phyloP scores from a whole-genome alignment of 192 early-diverging fungal species.

The Lunasporangiospora selenospora region DNA sequence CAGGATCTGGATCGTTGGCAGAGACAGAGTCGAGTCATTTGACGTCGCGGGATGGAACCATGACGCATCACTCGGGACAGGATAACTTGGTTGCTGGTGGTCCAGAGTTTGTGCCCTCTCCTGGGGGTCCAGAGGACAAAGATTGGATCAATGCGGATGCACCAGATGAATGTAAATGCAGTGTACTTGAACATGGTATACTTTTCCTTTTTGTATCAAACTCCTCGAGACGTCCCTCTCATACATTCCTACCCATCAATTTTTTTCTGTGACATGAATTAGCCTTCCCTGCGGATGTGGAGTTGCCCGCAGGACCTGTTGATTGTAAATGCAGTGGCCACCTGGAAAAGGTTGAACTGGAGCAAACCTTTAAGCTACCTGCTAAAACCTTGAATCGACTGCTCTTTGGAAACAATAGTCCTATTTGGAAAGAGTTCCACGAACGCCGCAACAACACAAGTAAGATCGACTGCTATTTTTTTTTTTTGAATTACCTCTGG shows the following conservation, averaged over 20 bases:
- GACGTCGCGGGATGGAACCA: slow-evolving; percentile 17
- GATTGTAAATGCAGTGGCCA: slow-evolving; percentile 72
- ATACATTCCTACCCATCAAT: neutral
- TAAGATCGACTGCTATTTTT: neutral
- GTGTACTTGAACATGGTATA: too few relatives aligned
- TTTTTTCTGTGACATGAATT: slow-evolving; percentile 23
- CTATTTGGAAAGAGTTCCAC: slow-evolving; percentile 58
- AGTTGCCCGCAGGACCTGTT: slow-evolving; percentile 54
- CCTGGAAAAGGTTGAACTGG: slow-evolving; percentile 65
- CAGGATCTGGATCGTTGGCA: slow-evolving; percentile 40
- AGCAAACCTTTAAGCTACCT: slow-evolving; percentile 56
- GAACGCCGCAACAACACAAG: slow-evolving; percentile 50
- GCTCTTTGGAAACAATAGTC: slow-evolving; percentile 60
- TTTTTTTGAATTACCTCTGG: too few relatives aligned
- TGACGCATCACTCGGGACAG: neutral
- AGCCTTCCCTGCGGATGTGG: slow-evolving; percentile 56
- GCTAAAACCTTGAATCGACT: slow-evolving; percentile 69
- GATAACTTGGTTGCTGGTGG: too few relatives aligned
- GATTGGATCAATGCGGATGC: too few relatives aligned
- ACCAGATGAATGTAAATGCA: too few relatives aligned
- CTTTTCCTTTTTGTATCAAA: too few relatives aligned
- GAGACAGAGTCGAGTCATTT: slow-evolving; percentile 39
- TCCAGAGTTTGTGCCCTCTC: too few relatives aligned
- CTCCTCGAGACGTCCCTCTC: neutral
- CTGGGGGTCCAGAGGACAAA: too few relatives aligned